These are phyloP conservation scores for Trichoderma citrinoviride DNA, from an alignment of 2,329 filamentous ascomycete genomes.

Conservation along the genomic window DNA sequence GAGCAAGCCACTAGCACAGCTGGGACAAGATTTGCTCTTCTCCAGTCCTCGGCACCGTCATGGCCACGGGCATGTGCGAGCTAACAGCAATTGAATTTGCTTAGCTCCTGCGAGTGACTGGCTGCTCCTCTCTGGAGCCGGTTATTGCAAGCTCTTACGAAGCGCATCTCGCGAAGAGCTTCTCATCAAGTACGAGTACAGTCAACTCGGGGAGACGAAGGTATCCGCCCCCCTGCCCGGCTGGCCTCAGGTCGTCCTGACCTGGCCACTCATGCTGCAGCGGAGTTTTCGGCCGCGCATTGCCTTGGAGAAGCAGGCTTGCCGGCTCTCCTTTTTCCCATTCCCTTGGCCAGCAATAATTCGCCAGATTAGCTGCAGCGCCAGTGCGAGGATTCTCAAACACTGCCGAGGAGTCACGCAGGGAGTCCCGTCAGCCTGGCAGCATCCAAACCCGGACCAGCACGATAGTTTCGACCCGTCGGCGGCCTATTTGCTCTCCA, in stretches of 20 bases:
- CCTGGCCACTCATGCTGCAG: not conserved
- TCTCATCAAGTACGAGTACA: no score
- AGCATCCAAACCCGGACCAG: not conserved
- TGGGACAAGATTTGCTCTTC: not conserved
- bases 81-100: constrained; percentile 20
- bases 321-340: not conserved
- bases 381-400: not conserved
- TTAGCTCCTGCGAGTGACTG: not conserved
- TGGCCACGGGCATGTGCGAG: constrained; percentile 1
- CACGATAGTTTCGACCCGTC: not conserved
- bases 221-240: not conserved
- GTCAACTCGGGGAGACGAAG: not conserved
- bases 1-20: not conserved
- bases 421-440: constrained; percentile 11
- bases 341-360: not conserved
- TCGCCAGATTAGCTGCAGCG: not conserved
- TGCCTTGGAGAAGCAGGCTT: not conserved
- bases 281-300: constrained; percentile 5
- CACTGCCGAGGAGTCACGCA: constrained; percentile 3
- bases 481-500: not conserved
- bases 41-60: not conserved
- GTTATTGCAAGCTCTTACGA: no score
- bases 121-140: constrained; percentile 2
- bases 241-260: not conserved
- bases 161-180: not conserved